Conservation (phyloP, 192 early-diverging fungal genomes). For the Spinellus fusiger region DNA sequence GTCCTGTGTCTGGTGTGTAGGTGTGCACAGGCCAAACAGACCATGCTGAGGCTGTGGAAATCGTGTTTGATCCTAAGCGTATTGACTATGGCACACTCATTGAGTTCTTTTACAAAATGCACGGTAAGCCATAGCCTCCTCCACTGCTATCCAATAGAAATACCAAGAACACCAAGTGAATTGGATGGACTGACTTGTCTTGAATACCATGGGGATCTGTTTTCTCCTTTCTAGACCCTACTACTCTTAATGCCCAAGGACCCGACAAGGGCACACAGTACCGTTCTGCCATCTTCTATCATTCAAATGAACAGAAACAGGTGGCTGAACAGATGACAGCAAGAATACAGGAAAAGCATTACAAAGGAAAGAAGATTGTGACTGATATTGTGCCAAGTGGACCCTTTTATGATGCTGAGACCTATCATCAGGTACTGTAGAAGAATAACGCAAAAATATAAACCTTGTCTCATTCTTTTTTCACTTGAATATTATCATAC, state of each 20-base stretch:
- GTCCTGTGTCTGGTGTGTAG: constrained; percentile 16
- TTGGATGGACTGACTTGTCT: neutral
- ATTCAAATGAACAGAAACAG: constrained; percentile 64
- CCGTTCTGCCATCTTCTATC: constrained; percentile 83
- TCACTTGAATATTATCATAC: neutral
- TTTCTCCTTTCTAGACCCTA: constrained; percentile 57
- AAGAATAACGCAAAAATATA: neutral
- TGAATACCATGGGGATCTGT: neutral
- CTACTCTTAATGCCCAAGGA: constrained; percentile 81
- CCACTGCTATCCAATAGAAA: neutral
- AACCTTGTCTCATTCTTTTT: constrained; percentile 46
- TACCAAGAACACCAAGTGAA: neutral
- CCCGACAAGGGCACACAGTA: constrained; percentile 82
- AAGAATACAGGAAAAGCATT: constrained; percentile 56
- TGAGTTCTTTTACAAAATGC: constrained; percentile 77
- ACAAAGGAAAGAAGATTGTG: constrained; percentile 50
- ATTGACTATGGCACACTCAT: constrained; percentile 72
- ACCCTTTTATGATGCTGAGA: constrained; percentile 78
- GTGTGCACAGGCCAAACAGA: constrained; percentile 68
- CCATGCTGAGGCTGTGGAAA: constrained; percentile 80
- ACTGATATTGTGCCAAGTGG: constrained; percentile 65
- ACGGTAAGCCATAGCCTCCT: too few relatives aligned
- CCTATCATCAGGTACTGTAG: constrained; percentile 58
- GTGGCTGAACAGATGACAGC: constrained; percentile 70
- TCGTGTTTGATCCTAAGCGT: constrained; percentile 67